A percentile compares a stretch with the other conserved stretches of the same genome.
phyloP scores from a whole-genome alignment of 139 green algal genomes.

The Dunaliella primolecta region DNA sequence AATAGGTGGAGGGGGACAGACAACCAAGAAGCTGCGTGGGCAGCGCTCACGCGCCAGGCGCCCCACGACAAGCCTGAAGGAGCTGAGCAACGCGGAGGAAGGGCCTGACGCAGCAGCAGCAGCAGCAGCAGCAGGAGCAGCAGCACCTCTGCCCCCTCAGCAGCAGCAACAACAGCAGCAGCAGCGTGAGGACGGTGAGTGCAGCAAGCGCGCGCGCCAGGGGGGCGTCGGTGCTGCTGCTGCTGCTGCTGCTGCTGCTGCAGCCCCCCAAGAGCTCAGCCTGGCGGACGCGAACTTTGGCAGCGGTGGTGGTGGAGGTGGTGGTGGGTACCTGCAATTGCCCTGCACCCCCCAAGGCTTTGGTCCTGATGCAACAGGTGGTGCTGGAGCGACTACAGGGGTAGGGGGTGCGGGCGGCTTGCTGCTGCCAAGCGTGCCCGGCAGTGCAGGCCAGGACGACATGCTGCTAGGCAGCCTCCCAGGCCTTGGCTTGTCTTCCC shows the following conservation, averaged over 20 bases:
- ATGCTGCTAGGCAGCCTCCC: not conserved
- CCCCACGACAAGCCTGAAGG: not conserved
- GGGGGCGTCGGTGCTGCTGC: no score
- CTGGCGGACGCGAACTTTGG: no score
- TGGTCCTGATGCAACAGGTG: not conserved
- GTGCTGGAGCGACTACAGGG: no score
- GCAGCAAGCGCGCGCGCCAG: no score
- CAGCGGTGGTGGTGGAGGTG: not conserved
- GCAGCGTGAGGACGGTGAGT: no score
- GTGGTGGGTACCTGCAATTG: not conserved
- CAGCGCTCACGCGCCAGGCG: not conserved
- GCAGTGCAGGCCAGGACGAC: not conserved
- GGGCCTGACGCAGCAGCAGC: not conserved
- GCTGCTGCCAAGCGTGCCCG: not conserved
- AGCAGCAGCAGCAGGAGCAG: no score
- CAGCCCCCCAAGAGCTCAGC: no score
- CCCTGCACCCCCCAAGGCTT: not conserved
- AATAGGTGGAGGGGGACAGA: no score
- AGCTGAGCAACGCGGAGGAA: not conserved
- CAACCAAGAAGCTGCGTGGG: not conserved
- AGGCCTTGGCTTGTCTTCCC: not conserved
- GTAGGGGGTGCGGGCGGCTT: not conserved
- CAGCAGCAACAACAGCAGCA: no score
- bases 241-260: no score
- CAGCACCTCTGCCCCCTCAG: no score